Evolutionary conservation across 768 basidiomycete species (phyloP).

Genomic region (Hygrophoropsis aurantiaca): DNA sequence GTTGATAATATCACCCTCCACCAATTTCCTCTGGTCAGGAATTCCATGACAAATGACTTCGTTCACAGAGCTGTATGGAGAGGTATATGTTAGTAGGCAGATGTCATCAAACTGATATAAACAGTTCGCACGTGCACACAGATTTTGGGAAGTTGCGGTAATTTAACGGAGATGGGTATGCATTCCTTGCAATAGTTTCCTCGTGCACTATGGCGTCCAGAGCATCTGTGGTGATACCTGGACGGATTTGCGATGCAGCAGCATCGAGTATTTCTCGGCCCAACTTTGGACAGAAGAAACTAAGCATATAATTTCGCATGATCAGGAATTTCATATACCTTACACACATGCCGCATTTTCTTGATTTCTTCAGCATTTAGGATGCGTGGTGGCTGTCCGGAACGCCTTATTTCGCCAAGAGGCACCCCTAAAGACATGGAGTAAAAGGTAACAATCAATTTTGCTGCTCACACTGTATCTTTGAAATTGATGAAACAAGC

Average conservation of each 20-base stretch:
- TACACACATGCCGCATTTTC: slow-evolving; percentile 85
- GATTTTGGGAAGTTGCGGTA: slow-evolving; percentile 94
- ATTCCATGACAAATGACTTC: slow-evolving; percentile 98
- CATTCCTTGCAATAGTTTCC: slow-evolving; percentile 83
- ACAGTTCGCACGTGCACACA: slow-evolving; percentile 80
- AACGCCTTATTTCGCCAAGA: slow-evolving; percentile 52
- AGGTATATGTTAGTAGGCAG: slow-evolving; percentile 4
- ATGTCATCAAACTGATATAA: slow-evolving; percentile 3
- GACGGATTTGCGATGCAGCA: slow-evolving; percentile 79
- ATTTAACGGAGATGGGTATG: slow-evolving; percentile 93
- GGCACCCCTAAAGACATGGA: slow-evolving; percentile 49
- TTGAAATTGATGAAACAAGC: slow-evolving; percentile 31
- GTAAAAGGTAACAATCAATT: slow-evolving; percentile 2
- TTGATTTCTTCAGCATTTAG: slow-evolving; percentile 75
- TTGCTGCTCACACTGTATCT: slow-evolving; percentile 20
- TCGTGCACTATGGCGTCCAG: slow-evolving; percentile 93
- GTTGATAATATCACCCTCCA: slow-evolving; percentile 96
- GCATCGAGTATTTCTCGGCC: slow-evolving; percentile 91
- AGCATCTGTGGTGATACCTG: slow-evolving; percentile 96
- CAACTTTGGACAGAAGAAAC: slow-evolving; percentile 49
- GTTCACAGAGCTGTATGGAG: slow-evolving; percentile 70
- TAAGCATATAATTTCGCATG: slow-evolving; percentile 1
- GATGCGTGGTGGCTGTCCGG: slow-evolving; percentile 64
- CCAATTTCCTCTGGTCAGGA: slow-evolving; percentile 79
- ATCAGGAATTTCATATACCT: slow-evolving; percentile 52